phyloP scores from a whole-genome alignment of 257 asterid genomes.

The Anisodus acutangulus region DNA sequence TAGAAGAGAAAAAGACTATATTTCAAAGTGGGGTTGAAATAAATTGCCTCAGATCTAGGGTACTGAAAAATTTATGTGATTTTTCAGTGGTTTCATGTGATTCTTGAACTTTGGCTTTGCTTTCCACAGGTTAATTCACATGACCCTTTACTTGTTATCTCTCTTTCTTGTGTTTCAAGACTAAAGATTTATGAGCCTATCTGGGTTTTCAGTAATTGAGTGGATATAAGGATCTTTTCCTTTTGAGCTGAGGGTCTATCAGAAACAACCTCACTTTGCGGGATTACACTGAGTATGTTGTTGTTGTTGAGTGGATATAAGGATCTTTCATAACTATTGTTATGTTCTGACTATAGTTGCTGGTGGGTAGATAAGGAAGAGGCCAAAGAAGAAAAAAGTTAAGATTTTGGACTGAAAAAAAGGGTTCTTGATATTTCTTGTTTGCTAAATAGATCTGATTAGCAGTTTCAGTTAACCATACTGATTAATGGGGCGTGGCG shows the following conservation, averaged over 20 bases:
- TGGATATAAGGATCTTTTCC: slow-evolving; percentile 36
- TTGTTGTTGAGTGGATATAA: neutral
- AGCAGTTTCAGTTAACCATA: slow-evolving; percentile 39
- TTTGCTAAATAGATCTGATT: slow-evolving; percentile 55
- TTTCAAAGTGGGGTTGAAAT: slow-evolving; percentile 32
- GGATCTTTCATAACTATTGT: slow-evolving; percentile 34
- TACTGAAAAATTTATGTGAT: slow-evolving; percentile 46
- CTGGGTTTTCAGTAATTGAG: slow-evolving; percentile 24
- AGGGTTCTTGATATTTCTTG: slow-evolving; percentile 42
- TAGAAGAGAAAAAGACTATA: slow-evolving; percentile 5
- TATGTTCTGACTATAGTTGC: slow-evolving; percentile 33
- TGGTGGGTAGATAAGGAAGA: slow-evolving; percentile 43
- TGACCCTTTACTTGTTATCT: slow-evolving; percentile 47
- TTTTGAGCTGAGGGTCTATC: no score
- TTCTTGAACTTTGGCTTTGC: slow-evolving; percentile 49
- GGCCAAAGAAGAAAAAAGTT: slow-evolving; percentile 30
- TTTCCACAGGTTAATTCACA: slow-evolving; percentile 50
- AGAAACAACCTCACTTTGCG: no score
- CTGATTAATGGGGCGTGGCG: slow-evolving; percentile 31
- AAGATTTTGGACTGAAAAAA: slow-evolving; percentile 41
- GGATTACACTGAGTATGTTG: neutral
- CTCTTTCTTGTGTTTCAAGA: slow-evolving; percentile 32
- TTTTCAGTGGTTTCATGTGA: slow-evolving; percentile 81
- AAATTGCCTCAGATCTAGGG: slow-evolving; percentile 96
- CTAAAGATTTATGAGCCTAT: neutral